A percentile compares a stretch with the other conserved stretches of the same genome.
Conservation (phyloP, 2,329 filamentous ascomycete genomes). For the Corniculantispora saksenae region DNA sequence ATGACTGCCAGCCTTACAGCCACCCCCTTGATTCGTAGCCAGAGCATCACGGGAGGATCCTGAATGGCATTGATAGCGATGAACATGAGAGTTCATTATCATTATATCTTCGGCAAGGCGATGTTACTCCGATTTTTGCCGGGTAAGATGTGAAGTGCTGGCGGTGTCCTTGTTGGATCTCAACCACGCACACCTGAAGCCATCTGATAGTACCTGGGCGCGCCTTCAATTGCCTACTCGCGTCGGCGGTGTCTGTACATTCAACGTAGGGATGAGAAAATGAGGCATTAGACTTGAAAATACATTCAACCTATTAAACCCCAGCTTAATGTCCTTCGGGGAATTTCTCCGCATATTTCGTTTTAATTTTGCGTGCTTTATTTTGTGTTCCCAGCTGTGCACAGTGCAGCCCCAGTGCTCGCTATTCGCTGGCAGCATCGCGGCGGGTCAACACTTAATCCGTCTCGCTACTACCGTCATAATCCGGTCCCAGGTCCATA, state of each 20-base stretch:
- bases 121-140: too few species aligned
- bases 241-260: not conserved
- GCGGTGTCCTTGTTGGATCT: not conserved
- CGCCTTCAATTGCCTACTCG: not conserved
- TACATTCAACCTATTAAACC: not conserved
- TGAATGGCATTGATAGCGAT: not conserved
- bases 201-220: not conserved
- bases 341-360: not conserved
- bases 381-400: not conserved
- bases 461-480: slow-evolving; percentile 13
- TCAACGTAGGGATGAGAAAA: not conserved
- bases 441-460: slow-evolving; percentile 18
- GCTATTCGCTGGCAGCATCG: not conserved
- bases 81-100: not conserved
- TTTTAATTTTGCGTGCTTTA: not conserved
- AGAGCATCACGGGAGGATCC: not conserved
- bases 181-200: not conserved
- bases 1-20: not conserved
- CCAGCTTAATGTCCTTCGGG: not conserved
- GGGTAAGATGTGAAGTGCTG: not conserved
- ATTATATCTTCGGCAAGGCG: not conserved
- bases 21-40: not conserved
- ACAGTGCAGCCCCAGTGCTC: not conserved
- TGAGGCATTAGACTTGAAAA: not conserved
- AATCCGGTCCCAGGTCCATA: not conserved